These are phyloP conservation scores for Acanthamoeba lugdunensis DNA, from an alignment of 208 protist species.

Conservation along the genomic window DNA sequence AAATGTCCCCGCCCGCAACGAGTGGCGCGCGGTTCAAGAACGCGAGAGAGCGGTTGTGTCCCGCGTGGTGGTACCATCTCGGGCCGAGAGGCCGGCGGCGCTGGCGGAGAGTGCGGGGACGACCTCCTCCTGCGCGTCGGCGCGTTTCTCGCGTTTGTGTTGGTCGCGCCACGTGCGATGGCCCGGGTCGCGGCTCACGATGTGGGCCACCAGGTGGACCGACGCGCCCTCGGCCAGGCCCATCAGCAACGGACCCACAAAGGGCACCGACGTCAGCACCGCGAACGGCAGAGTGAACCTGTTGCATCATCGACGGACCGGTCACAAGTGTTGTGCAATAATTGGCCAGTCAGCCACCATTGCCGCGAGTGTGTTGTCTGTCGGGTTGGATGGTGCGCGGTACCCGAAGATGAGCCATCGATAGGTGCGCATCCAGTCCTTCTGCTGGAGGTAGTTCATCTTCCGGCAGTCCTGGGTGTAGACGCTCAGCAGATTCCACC, in stretches of 20 bases:
- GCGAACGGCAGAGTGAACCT: constrained; percentile 65
- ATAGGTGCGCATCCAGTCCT: constrained; percentile 68
- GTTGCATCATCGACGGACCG: no score
- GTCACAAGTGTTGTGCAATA: no score
- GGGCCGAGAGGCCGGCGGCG: not conserved
- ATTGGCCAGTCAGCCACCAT: no score
- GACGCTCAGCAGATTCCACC: constrained; percentile 47
- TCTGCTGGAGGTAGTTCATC: constrained; percentile 66
- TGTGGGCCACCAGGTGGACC: constrained; percentile 43
- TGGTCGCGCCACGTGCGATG: constrained; percentile 11
- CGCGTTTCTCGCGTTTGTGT: not conserved
- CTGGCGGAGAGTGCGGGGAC: not conserved
- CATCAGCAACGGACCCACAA: constrained; percentile 62
- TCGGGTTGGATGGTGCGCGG: no score
- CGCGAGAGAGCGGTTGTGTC: no score
- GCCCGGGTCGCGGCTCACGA: constrained; percentile 3
- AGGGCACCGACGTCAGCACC: constrained; percentile 61
- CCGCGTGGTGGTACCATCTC: not conserved
- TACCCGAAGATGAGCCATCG: constrained; percentile 66
- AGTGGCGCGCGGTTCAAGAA: no score
- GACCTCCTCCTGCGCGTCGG: not conserved
- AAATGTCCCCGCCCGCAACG: no score
- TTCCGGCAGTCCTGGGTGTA: constrained; percentile 68
- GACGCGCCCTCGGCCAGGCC: constrained; percentile 66
- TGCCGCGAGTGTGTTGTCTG: no score